These are phyloP conservation scores for Heterobasidion irregulare DNA, from an alignment of 1,284 basidiomycete genomes.

Conservation along the genomic window DNA sequence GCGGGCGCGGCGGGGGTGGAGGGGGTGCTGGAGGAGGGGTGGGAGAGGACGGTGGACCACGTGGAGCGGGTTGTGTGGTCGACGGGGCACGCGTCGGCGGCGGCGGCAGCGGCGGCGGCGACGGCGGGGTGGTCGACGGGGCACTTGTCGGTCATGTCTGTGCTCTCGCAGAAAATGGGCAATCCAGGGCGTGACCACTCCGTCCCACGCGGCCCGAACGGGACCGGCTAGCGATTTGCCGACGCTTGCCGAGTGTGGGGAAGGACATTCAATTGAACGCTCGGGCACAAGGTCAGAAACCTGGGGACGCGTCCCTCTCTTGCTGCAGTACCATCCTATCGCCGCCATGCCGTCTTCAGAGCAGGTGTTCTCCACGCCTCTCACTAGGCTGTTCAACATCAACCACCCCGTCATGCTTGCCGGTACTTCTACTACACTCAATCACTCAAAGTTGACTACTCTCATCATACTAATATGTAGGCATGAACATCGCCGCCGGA, in stretches of 20 bases:
- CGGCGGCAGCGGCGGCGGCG: conserved; percentile 1
- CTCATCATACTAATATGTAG: conserved; percentile 17
- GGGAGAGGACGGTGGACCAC: conserved; percentile 41
- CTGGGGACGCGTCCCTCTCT: background rate
- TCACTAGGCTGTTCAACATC: conserved; percentile 67
- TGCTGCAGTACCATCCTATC: conserved; percentile 1
- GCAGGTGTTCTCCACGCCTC: conserved; percentile 51
- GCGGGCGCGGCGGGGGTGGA: conserved; percentile 13
- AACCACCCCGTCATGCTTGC: conserved; percentile 81
- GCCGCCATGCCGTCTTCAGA: conserved; percentile 43
- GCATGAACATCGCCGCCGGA: conserved; percentile 84
- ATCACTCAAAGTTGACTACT: background rate
- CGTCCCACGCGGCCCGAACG: background rate
- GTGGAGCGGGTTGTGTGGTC: conserved; percentile 30
- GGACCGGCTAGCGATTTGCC: background rate
- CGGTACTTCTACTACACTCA: conserved; percentile 21
- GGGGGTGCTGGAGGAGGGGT: conserved; percentile 14
- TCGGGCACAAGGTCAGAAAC: no score
- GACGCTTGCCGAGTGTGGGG: background rate
- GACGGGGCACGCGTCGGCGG: conserved; percentile 31
- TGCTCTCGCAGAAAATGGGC: background rate
- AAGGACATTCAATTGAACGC: no score
- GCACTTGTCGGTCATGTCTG: conserved; percentile 30
- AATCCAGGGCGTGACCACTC: no score
- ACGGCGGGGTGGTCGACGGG: conserved; percentile 40